These are phyloP conservation scores for Bipolaris zeicola DNA, from an alignment of 2,329 filamentous ascomycete genomes.

Conservation along the genomic window DNA sequence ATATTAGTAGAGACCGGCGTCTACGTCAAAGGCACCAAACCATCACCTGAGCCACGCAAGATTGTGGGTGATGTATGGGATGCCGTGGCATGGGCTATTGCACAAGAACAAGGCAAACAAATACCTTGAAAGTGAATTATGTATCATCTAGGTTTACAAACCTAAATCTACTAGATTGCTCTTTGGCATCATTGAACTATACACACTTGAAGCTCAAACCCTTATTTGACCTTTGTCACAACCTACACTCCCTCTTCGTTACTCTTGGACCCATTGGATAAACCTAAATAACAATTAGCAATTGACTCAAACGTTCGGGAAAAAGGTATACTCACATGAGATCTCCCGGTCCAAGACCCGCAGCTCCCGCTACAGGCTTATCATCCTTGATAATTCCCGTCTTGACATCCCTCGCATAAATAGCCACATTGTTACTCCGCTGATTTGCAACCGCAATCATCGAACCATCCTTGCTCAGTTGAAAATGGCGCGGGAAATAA, in stretches of 20 bases:
- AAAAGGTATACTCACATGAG: conserved; percentile 31
- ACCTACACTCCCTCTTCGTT: not conserved
- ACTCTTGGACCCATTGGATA: conserved; percentile 5
- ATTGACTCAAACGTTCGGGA: not conserved
- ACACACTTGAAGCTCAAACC: not conserved
- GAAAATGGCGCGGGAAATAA: conserved; percentile 68
- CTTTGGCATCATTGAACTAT: not conserved
- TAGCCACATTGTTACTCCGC: conserved; percentile 62
- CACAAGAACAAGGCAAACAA: conserved; percentile 55
- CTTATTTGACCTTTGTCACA: not conserved
- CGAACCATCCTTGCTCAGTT: conserved; percentile 67
- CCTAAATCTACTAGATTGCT: not conserved
- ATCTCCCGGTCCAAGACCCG: conserved; percentile 18
- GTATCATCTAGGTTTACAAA: not conserved
- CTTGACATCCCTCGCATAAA: conserved; percentile 64
- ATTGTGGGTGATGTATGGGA: conserved; percentile 76
- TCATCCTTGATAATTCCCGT: conserved; percentile 63
- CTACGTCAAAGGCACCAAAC: conserved; percentile 62
- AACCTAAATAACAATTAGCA: conserved; percentile 5
- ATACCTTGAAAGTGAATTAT: conserved; percentile 26
- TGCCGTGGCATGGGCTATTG: conserved; percentile 77
- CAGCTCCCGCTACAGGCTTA: conserved; percentile 44
- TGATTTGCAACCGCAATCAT: conserved; percentile 71
- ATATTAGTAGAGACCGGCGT: conserved; percentile 83
- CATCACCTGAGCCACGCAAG: conserved; percentile 65